Evolutionary conservation across 345 rosid genomes (phyloP).

Genomic region (Aquilaria sinensis): DNA sequence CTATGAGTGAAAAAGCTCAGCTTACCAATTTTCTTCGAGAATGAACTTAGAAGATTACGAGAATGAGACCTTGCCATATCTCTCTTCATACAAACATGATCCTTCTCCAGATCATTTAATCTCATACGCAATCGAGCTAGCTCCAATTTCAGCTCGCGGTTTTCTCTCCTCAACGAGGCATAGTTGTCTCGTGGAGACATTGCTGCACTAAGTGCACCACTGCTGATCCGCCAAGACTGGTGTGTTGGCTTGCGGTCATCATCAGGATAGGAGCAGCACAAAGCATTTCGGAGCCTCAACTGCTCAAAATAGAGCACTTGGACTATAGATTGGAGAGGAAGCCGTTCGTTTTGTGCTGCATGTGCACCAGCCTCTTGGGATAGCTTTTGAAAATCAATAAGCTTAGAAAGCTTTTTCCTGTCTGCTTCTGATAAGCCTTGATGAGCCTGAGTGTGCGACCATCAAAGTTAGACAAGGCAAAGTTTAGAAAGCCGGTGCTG

Average conservation of each 20-base stretch:
- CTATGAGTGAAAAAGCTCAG: constrained; percentile 72
- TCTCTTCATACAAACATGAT: constrained; percentile 93
- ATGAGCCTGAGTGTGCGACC: constrained; percentile 52
- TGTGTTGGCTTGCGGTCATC: constrained; percentile 61
- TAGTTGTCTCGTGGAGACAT: constrained; percentile 98
- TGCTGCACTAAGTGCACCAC: constrained; percentile 93
- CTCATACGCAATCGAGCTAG: constrained; percentile 87
- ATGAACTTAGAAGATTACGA: constrained; percentile 73
- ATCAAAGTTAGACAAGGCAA: constrained; percentile 2
- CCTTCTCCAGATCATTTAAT: constrained; percentile 91
- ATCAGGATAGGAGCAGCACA: constrained; percentile 58
- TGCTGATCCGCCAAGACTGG: constrained; percentile 86
- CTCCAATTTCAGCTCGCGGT: constrained; percentile 93
- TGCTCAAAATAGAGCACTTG: constrained; percentile 98
- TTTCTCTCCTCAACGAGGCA: constrained; percentile 89
- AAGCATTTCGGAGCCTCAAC: constrained; percentile 68
- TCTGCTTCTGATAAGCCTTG: constrained; percentile 67
- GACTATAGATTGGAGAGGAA: constrained; percentile 90
- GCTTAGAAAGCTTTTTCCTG: constrained; percentile 72
- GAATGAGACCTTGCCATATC: constrained; percentile 92
- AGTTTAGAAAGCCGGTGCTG: neutral
- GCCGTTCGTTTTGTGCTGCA: constrained; percentile 94
- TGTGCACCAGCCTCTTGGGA: constrained; percentile 98
- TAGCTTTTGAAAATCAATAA: constrained; percentile 92
- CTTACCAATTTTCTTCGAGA: constrained; percentile 84